A percentile compares a stretch with the other conserved stretches of the same genome.
These are phyloP conservation scores for Hanseniaspora hatyaiensis DNA, from an alignment of 805 yeast species.

Conservation along the genomic window DNA sequence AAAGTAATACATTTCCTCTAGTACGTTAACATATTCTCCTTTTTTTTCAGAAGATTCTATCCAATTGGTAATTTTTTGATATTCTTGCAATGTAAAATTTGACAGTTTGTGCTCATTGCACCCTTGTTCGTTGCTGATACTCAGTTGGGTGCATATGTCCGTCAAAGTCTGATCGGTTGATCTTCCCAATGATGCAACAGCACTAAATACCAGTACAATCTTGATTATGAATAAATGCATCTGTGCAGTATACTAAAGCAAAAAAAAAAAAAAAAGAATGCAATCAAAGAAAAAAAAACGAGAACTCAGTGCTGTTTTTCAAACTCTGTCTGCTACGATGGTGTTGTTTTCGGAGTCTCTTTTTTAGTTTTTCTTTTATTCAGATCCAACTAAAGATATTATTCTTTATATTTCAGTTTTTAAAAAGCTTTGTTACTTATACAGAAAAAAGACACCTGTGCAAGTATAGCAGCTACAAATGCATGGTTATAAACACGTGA, in stretches of 20 bases:
- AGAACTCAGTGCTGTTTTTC: not conserved
- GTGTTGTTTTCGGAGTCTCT: too few species aligned
- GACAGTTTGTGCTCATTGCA: slow-evolving; percentile 9
- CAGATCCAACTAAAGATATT: too few species aligned
- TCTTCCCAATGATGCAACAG: not conserved
- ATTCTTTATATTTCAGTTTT: too few species aligned
- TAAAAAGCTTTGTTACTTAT: too few species aligned
- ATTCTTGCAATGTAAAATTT: slow-evolving; percentile 4
- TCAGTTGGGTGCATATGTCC: not conserved
- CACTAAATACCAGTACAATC: not conserved
- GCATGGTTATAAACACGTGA: not conserved
- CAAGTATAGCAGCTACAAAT: not conserved
- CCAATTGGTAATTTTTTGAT: slow-evolving; percentile 6
- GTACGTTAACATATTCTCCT: not conserved
- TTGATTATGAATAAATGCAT: too few species aligned
- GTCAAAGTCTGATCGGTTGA: not conserved
- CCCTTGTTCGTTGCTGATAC: slow-evolving; percentile 1
- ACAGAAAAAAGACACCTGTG: too few species aligned
- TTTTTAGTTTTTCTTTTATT: too few species aligned
- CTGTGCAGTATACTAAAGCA: too few species aligned
- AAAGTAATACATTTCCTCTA: slow-evolving; percentile 10
- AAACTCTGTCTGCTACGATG: too few species aligned
- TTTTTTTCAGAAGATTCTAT: not conserved
- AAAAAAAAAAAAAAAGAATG: too few species aligned
- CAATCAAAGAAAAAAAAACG: not conserved